Evolutionary conservation across 73 alveolate species (phyloP).

Genomic region (Uronychia setigera): DNA sequence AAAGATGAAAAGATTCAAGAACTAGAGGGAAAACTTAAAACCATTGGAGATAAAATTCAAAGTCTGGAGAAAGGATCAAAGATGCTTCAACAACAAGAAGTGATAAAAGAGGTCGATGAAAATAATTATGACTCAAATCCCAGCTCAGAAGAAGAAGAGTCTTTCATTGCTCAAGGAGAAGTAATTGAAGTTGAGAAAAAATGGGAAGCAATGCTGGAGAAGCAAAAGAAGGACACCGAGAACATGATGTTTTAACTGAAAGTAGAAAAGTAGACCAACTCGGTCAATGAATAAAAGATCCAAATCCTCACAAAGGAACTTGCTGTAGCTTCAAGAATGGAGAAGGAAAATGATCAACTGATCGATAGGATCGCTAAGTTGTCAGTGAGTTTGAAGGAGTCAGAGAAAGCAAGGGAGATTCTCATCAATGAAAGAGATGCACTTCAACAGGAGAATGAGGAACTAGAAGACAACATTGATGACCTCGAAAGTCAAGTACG

Average conservation of each 20-base stretch:
- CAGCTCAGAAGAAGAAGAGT: not conserved
- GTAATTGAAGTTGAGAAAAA: not conserved
- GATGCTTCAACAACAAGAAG: not conserved
- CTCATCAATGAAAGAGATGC: not conserved
- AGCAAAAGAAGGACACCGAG: not conserved
- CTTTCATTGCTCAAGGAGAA: too few relatives aligned
- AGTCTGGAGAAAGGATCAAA: slow-evolving; percentile 16
- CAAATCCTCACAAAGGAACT: not conserved
- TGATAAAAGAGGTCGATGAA: not conserved
- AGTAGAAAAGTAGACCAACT: not conserved
- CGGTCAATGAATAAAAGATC: not conserved
- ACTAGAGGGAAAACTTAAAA: slow-evolving; percentile 19
- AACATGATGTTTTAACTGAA: not conserved
- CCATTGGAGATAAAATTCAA: slow-evolving; percentile 15
- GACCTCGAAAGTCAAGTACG: not conserved
- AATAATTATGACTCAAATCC: not conserved
- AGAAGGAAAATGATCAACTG: slow-evolving; percentile 2
- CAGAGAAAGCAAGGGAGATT: not conserved
- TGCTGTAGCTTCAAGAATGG: not conserved
- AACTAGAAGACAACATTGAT: not conserved
- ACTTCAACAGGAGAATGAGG: not conserved
- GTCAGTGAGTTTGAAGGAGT: not conserved
- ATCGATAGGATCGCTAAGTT: not conserved
- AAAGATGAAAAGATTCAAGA: slow-evolving; percentile 23
- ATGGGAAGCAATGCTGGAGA: not conserved